Conservation (phyloP, 2,329 filamentous ascomycete species). For the Epichloe scottii region DNA sequence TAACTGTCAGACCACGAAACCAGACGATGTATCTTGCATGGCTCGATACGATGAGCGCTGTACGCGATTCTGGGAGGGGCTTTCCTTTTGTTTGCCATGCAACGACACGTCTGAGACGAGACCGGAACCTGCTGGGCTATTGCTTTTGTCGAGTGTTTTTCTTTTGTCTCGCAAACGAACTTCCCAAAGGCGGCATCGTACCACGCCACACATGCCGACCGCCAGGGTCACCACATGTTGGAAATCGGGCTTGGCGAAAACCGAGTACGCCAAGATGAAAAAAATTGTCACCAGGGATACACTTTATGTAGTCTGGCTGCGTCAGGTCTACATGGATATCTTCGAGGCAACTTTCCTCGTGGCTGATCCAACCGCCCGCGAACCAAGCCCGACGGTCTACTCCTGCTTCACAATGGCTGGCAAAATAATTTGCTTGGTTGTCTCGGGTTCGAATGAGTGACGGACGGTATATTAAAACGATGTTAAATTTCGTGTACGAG, state of each 20-base stretch:
- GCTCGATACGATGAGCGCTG: background rate
- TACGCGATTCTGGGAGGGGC: background rate
- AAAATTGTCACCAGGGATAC: background rate
- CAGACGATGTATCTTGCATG: background rate
- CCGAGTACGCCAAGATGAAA: background rate
- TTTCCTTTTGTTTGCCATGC: background rate
- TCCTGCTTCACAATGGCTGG: background rate
- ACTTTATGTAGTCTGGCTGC: background rate
- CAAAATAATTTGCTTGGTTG: background rate
- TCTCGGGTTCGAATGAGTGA: background rate
- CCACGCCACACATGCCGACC: background rate
- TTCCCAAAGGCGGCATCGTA: slow-evolving; percentile 7
- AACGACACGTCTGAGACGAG: background rate
- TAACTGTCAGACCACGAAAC: slow-evolving; percentile 18
- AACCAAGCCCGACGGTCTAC: background rate
- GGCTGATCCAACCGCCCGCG: background rate
- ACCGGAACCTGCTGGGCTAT: background rate
- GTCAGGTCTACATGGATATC: background rate
- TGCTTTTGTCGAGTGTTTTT: background rate
- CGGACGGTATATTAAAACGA: background rate
- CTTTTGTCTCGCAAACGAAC: slow-evolving; percentile 1
- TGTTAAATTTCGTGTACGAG: background rate
- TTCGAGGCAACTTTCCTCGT: background rate
- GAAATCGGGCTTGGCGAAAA: background rate
- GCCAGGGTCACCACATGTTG: background rate